A percentile compares a stretch with the other conserved stretches of the same genome.
phyloP scores from a whole-genome alignment of 2,329 filamentous ascomycete species.

The Monascus ruber region DNA sequence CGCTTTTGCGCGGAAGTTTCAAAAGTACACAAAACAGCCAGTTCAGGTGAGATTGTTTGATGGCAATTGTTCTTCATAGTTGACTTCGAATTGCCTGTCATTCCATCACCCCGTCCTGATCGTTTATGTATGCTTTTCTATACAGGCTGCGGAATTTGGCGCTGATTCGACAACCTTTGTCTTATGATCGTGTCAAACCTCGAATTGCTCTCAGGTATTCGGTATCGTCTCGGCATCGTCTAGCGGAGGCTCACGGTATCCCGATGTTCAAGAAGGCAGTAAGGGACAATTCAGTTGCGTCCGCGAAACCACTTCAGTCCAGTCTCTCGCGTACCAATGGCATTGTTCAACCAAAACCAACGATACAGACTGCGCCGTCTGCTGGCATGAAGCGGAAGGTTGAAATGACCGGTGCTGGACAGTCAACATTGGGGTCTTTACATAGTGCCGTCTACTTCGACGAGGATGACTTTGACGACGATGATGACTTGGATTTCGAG shows the following conservation, averaged over 20 bases:
- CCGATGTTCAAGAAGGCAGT: conserved; percentile 33
- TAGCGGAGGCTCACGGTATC: conserved; percentile 6
- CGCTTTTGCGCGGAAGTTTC: neutral
- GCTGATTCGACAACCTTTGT: conserved; percentile 11
- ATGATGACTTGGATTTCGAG: conserved; percentile 55
- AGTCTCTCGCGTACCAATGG: conserved; percentile 17
- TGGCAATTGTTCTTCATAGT: neutral
- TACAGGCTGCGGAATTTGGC: conserved; percentile 7
- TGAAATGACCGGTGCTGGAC: conserved; percentile 18
- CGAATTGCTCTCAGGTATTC: conserved; percentile 15
- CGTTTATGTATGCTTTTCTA: conserved; percentile 18
- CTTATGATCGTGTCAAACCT: conserved; percentile 10
- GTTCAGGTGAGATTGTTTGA: neutral
- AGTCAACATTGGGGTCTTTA: conserved; percentile 29
- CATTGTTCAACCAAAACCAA: conserved; percentile 9
- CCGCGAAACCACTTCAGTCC: conserved; percentile 22
- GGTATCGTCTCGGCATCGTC: conserved; percentile 10
- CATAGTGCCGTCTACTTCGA: conserved; percentile 50
- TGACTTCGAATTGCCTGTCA: neutral
- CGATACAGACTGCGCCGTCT: conserved; percentile 9
- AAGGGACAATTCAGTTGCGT: conserved; percentile 21
- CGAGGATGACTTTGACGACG: conserved; percentile 79
- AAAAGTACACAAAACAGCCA: neutral
- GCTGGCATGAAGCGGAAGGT: conserved; percentile 28
- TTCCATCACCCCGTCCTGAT: neutral